A percentile compares a stretch with the other conserved stretches of the same genome.
Conservation (phyloP, 495 filamentous ascomycete genomes). For the Sabuloglossum arenarium region DNA sequence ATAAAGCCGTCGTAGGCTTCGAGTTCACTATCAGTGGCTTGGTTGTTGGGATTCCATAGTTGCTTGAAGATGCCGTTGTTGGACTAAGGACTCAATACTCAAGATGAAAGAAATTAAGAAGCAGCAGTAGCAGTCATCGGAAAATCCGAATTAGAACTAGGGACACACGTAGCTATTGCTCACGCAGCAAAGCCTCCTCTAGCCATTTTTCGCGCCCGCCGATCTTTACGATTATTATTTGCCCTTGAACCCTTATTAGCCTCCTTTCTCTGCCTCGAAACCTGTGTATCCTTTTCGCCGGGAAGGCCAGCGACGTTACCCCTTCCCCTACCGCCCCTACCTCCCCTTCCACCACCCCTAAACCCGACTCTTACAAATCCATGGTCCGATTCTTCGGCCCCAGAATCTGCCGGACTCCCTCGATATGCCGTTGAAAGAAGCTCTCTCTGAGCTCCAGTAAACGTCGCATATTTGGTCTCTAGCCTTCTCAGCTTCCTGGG, state of each 20-base stretch:
- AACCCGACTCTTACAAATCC: conserved; percentile 16
- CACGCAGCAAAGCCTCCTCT: conserved; percentile 10
- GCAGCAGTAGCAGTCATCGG: no score
- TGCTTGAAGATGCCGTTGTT: no score
- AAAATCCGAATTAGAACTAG: neutral
- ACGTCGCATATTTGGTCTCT: conserved; percentile 41
- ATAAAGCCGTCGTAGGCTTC: no score
- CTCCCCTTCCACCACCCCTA: conserved; percentile 18
- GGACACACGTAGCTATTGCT: neutral
- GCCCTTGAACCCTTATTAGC: conserved; percentile 29
- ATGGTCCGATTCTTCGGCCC: conserved; percentile 18
- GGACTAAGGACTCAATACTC: neutral
- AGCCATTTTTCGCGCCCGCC: conserved; percentile 23
- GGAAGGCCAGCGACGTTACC: conserved; percentile 35
- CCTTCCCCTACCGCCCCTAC: conserved; percentile 29
- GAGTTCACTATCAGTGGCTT: no score
- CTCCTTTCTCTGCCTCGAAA: conserved; percentile 36
- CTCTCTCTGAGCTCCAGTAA: conserved; percentile 34
- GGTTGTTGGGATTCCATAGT: no score
- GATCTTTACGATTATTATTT: conserved; percentile 23
- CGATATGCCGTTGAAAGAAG: conserved; percentile 42
- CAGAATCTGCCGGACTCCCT: conserved; percentile 22
- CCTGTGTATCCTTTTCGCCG: conserved; percentile 35
- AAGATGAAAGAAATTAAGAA: neutral
- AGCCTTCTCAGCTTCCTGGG: conserved; percentile 39